These are phyloP conservation scores for Calamus simplicifolius DNA, from an alignment of 176 grass and related monocot species.

Conservation along the genomic window DNA sequence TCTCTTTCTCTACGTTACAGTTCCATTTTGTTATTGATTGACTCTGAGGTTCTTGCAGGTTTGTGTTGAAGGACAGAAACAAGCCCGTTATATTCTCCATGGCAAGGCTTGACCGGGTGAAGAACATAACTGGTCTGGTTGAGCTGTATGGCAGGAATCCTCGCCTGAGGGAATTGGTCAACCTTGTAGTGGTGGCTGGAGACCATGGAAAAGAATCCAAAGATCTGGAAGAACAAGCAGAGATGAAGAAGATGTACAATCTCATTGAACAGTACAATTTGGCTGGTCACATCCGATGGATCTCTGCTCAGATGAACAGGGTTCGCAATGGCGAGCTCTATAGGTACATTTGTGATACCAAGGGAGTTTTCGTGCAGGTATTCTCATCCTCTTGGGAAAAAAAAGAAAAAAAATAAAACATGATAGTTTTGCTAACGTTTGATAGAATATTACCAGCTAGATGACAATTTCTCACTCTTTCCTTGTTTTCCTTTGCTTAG, in stretches of 20 bases:
- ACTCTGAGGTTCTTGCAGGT: slow-evolving; percentile 3
- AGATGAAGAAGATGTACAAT: slow-evolving; percentile 12
- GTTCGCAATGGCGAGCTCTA: slow-evolving; percentile 8
- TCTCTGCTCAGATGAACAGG: slow-evolving; percentile 8
- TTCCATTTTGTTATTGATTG: background rate
- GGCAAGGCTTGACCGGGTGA: slow-evolving; percentile 7
- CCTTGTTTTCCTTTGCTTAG: too few relatives aligned
- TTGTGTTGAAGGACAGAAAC: slow-evolving; percentile 5
- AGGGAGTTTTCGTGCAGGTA: slow-evolving; percentile 7
- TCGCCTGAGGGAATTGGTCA: slow-evolving; percentile 5
- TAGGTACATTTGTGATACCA: slow-evolving; percentile 2
- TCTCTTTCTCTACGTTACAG: background rate
- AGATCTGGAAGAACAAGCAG: slow-evolving; percentile 1
- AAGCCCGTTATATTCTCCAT: slow-evolving; percentile 7
- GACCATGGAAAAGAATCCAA: slow-evolving; percentile 12
- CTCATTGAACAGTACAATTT: slow-evolving; percentile 9
- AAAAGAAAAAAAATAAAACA: too few relatives aligned
- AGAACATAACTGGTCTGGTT: slow-evolving; percentile 5
- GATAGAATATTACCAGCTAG: too few relatives aligned
- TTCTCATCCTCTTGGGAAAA: too few relatives aligned
- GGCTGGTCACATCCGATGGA: slow-evolving; percentile 5
- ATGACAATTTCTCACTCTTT: too few relatives aligned
- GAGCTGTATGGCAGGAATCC: slow-evolving; percentile 7
- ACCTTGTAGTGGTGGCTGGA: slow-evolving; percentile 8
- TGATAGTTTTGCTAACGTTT: too few relatives aligned